Evolutionary conservation across 345 rosid species (phyloP), one percentile per base, ranked within the genome.

Genomic region (Jatropha curcas): DNA sequence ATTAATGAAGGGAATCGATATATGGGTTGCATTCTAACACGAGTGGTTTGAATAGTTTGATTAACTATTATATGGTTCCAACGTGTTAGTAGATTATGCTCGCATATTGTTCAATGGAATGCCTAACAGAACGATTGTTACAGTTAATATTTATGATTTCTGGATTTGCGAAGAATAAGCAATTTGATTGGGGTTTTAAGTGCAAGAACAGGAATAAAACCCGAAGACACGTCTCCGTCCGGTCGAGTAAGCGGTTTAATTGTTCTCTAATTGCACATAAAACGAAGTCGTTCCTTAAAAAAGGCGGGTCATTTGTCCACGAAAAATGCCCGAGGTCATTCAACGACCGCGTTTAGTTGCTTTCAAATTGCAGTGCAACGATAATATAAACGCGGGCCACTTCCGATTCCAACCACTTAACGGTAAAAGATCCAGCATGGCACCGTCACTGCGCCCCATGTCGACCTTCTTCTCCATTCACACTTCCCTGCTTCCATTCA

Each of bases 81-180:
- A 37, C 31, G 58, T 22, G 22, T 72, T 28, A 10, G n/a, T 27
- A 48, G 33, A 50, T 11, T 66, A 80, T 67, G 79, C 83, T 34
- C 64, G 67, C 30, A 35, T 22, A 11, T 25, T 67, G 74, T 80
- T 80, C 28, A 74, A 75, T 52, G 68, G 60, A 80, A 75, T 68
- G 55, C 79, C 76, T 8, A 53, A 31, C 5, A 80, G 74, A 58
- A 80, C 65, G 34, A 51, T 80, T 16, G 74, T 71, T 16, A 71
- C 79, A 4, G 60, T 67, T 50, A 80, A 80, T 35, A 37, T 70
- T n/a, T 50, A 71, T 80, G 74, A 20, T 75, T 53, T 75, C 76
- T 55, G 77, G 83, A 71, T 71, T 79, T 65, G 9, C 65, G 51
- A 79, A 66, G 76, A 74, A 64, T 59, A 61, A 67, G 27, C 50